Base-by-base conservation (phyloP, 441 rosid genomes). In the Dalechampia spathulata region DNA sequence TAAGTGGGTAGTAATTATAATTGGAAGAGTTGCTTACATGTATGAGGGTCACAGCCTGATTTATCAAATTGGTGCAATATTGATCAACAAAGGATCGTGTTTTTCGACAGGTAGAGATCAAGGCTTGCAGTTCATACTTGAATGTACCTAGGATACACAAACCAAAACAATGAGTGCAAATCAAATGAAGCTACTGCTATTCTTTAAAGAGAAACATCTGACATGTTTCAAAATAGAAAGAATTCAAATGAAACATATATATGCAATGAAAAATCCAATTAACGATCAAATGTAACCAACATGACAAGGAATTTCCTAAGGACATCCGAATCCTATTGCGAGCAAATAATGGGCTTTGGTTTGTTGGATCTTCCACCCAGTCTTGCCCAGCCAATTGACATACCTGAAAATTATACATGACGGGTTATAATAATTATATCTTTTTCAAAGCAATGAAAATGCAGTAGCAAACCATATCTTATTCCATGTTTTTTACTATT, bases 321-420 rank as follows among this genome's bases (percentile, higher is more conserved):
- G 97, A 78, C 66, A 77, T 72, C 26, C 93, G 80, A 70, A 89
- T 93, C 76, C 97, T 82, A 57, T 85, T 93, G 38, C 99, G 83
- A 56, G 75, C 99, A 81, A 75, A 93, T 46, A 79, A 62, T 23
- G 75, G 69, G 64, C 73, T 89, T 69, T 47, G 73, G 74, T 89
- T 93, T 41, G 99, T 80, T 38, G 97, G 97, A 79, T 93, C 97
- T 50, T 89, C 97, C 65, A 89, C 93, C 96, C 95, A 93, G 20
- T 78, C 78, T 60, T 47, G 73, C 46, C 64, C 57, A 50, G 63
- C 68, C 46, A 71, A 75, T 62, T 64, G 74, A 68, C 99, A 93
- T 73, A 89, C 72, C 99, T 93, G 78, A 40, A 65, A 48, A 66
- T n/a, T 6, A 41, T n/a, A 26, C 12, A 17, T 6, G 27, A 39